Percentiles rank a stretch among this genome's conserved stretches.
phyloP scores from a whole-genome alignment of 345 rosid genomes.

The Geranium brycei region DNA sequence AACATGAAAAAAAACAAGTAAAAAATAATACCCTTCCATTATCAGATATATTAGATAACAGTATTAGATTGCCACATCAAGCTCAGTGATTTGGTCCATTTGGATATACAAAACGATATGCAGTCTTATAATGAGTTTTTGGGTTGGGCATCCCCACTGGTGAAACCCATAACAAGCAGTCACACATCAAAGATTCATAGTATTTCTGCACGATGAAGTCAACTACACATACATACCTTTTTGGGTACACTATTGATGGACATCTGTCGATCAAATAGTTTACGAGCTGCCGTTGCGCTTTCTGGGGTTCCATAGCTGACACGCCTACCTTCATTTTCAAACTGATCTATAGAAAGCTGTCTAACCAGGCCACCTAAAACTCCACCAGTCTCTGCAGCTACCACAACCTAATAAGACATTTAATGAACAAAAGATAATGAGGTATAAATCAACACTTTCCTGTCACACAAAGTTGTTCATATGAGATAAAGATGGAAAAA shows the following conservation, averaged over 20 bases:
- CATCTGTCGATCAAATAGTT: conserved; percentile 90
- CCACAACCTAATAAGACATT: conserved; percentile 57
- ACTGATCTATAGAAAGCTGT: conserved; percentile 89
- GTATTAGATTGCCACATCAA: no score
- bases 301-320: conserved; percentile 92
- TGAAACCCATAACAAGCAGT: no score
- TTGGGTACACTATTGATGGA: conserved; percentile 86
- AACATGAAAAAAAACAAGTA: not conserved
- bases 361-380: conserved; percentile 98
- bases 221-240: conserved; percentile 35
- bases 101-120: no score
- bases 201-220: not conserved
- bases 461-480: conserved; percentile 3
- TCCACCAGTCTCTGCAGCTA: conserved; percentile 94
- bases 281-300: conserved; percentile 91
- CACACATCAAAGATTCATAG: no score
- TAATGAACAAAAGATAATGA: conserved; percentile 5
- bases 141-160: no score
- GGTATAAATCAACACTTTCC: not conserved
- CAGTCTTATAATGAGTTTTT: no score
- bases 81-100: no score
- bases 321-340: conserved; percentile 95
- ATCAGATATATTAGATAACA: no score
- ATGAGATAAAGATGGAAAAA: not conserved
- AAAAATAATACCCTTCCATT: not conserved